Evolutionary conservation across 2,329 filamentous ascomycete species (phyloP), one percentile per base, ranked within the genome.

Genomic region (Sporothrix humicola): DNA sequence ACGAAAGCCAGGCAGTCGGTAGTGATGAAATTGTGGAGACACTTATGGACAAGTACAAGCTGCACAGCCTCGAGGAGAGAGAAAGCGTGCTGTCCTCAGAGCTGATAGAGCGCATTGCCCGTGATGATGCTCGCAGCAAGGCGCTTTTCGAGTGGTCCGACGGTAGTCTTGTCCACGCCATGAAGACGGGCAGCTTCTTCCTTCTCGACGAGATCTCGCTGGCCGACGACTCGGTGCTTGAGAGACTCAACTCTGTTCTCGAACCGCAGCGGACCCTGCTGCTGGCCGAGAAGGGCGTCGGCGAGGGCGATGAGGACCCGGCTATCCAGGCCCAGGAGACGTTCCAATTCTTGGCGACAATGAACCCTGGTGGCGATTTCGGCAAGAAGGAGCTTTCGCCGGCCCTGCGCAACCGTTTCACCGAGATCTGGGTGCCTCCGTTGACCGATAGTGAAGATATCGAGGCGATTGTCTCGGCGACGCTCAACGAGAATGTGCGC

Each of bases 311-410:
- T 1, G 87, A 92, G 5, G 91, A 97, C 80, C 94, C 94, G 0
- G 90, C 93, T 76, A 88, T 99, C 37, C 88, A 88, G 48, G 96
- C 92, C 6, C 82, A 86, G 12, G 86, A 92, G 56, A 93, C 92
- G 0, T 99, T 98, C 82, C 95, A 99, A 79, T 98, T 99, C 82
- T 89, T 99, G 74, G 95, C 96, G 3, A 99, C 96, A 0, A 99
- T 99, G 96, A 99, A 99, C 77, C 96, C 96, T 9, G 97, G 97
- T 69, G 96, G 97, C 63, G 96, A 99, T 80, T 99, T 98, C 81
- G 96, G 96, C 76, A 99, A 99, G 84, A 94, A 95, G 77, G 96
- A 99, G 81, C 87, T 99, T 13, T 99, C 96, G 0, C 96, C 96
- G 2, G 97, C 96, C 15, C 84, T 99, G 74, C 89, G 96, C 63